Evolutionary conservation across 140 eudicot species (phyloP).

Genomic region (Anethum foeniculum): DNA sequence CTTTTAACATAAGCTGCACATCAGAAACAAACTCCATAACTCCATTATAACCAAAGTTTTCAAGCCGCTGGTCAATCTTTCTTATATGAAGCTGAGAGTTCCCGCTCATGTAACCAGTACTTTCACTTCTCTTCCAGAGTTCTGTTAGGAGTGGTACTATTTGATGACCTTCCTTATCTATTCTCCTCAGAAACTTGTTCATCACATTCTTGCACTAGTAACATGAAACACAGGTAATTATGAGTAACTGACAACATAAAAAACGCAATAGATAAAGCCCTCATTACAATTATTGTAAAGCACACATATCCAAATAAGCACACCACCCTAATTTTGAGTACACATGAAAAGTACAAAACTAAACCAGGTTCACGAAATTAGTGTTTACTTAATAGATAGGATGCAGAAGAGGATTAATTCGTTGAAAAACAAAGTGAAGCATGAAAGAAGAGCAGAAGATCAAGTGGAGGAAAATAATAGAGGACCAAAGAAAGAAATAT

Average conservation of each 20-base stretch:
- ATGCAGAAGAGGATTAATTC: background rate
- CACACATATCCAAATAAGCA: background rate
- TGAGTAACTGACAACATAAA: background rate
- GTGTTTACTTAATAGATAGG: background rate
- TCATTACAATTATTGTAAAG: background rate
- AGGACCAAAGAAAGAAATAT: no score
- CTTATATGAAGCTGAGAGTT: conserved; percentile 45
- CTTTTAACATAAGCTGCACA: conserved; percentile 75
- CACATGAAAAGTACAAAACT: background rate
- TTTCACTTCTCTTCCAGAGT: conserved; percentile 73
- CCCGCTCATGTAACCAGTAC: conserved; percentile 25
- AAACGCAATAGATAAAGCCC: background rate
- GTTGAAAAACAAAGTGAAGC: background rate
- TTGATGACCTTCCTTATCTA: conserved; percentile 69
- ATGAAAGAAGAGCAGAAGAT: background rate
- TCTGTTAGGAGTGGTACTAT: conserved; percentile 79
- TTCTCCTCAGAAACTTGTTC: conserved; percentile 67
- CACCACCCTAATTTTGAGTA: background rate
- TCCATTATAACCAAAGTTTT: conserved; percentile 53
- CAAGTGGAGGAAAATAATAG: background rate
- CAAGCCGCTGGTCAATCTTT: conserved; percentile 64
- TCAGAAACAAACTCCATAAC: conserved; percentile 71
- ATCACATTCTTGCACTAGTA: conserved; percentile 86
- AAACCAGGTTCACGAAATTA: background rate
- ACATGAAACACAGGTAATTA: background rate